Percentiles rank a stretch among this genome's conserved stretches.
These are phyloP conservation scores for Lagenidium sp. DNA, from an alignment of 352 stramenopile genomes.

Conservation along the genomic window DNA sequence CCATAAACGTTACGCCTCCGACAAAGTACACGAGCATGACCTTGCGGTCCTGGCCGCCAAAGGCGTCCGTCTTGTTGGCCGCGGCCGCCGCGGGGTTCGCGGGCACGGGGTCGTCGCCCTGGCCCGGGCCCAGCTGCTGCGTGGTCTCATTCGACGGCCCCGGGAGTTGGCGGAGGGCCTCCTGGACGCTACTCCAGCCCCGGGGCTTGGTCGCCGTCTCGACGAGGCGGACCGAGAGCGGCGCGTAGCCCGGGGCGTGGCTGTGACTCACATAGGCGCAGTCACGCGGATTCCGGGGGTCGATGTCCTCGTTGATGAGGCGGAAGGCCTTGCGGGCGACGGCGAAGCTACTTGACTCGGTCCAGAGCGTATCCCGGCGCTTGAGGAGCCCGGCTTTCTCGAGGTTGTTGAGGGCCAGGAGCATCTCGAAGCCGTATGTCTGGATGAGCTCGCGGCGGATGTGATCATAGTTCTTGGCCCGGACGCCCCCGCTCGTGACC, in stretches of 20 bases:
- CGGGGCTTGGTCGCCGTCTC: conserved; percentile 78
- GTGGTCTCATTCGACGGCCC: conserved; percentile 70
- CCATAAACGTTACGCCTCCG: conserved; percentile 95
- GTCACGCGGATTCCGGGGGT: conserved; percentile 91
- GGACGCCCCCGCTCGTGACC: conserved; percentile 89
- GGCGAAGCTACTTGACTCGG: conserved; percentile 73
- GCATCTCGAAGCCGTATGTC: conserved; percentile 95
- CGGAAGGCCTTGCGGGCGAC: conserved; percentile 86
- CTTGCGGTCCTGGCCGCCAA: conserved; percentile 79
- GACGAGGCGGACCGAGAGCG: conserved; percentile 90
- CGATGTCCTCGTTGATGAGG: conserved; percentile 94
- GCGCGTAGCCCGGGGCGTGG: conserved; percentile 88
- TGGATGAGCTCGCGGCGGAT: conserved; percentile 93
- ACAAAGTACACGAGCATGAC: conserved; percentile 95
- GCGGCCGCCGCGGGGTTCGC: conserved; percentile 12
- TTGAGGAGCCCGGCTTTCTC: conserved; percentile 90
- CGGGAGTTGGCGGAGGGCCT: conserved; percentile 77
- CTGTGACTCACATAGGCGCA: conserved; percentile 87
- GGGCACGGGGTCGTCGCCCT: conserved; percentile 18
- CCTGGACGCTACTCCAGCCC: conserved; percentile 70
- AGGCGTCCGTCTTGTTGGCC: conserved; percentile 43
- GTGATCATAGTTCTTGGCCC: conserved; percentile 91
- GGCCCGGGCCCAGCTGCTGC: conserved; percentile 33
- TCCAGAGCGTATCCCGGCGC: conserved; percentile 84
- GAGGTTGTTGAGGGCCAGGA: conserved; percentile 91